Percentiles rank a stretch among this genome's conserved stretches.
These are phyloP conservation scores for Pythium periplocum DNA, from an alignment of 352 stramenopile species.

Conservation along the genomic window DNA sequence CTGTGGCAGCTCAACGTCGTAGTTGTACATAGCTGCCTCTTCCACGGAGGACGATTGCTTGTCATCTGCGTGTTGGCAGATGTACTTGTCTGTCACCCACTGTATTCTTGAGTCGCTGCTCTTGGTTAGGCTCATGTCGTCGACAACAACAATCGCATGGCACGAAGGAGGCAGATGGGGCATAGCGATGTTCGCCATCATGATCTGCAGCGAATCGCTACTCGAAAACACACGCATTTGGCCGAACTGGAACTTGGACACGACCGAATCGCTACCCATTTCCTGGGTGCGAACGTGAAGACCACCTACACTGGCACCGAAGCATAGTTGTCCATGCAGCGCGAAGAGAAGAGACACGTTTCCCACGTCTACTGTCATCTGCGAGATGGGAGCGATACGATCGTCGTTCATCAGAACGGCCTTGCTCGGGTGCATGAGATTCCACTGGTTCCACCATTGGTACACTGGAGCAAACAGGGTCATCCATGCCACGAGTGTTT, in stretches of 20 bases:
- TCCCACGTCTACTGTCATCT: constrained; percentile 41
- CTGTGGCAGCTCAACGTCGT: constrained; percentile 39
- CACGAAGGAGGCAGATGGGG: too few species aligned
- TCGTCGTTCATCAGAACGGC: constrained; percentile 33
- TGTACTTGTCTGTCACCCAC: background rate
- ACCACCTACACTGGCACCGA: constrained; percentile 36
- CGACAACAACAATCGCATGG: too few species aligned
- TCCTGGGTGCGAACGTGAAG: constrained; percentile 15
- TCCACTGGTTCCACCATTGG: constrained; percentile 84
- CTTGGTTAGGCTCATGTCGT: too few species aligned
- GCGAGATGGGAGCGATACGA: constrained; percentile 64
- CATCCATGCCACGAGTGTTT: constrained; percentile 75
- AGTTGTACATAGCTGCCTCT: constrained; percentile 70
- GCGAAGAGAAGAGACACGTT: constrained; percentile 48
- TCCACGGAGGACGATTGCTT: constrained; percentile 8
- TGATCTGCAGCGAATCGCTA: too few species aligned
- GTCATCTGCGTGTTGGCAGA: background rate
- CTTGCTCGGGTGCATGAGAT: constrained; percentile 62
- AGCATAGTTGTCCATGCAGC: constrained; percentile 53
- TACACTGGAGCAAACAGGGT: constrained; percentile 72
- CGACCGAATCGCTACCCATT: constrained; percentile 3
- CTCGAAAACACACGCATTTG: background rate
- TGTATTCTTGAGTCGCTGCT: constrained; percentile 3
- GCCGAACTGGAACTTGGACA: constrained; percentile 11
- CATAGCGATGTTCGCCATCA: too few species aligned